Evolutionary conservation across 179 eudicot genomes (phyloP).

Genomic region (Corrigiola litoralis): DNA sequence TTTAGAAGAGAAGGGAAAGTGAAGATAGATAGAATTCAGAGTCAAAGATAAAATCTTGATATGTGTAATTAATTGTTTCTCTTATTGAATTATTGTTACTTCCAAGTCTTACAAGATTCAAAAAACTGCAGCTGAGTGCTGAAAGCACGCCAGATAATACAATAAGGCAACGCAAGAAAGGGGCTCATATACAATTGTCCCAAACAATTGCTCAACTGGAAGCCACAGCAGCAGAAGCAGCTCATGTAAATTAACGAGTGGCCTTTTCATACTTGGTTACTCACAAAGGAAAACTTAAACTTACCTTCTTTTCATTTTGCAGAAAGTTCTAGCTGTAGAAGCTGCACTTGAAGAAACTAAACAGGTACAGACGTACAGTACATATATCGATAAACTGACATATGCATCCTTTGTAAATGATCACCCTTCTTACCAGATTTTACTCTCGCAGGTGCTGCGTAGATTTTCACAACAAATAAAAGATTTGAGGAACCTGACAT

Average conservation of each 20-base stretch:
- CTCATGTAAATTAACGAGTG: neutral
- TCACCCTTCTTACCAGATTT: too few relatives aligned
- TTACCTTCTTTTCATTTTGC: neutral
- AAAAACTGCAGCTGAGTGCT: conserved; percentile 21
- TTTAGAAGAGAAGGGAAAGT: too few relatives aligned
- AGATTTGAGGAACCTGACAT: conserved; percentile 22
- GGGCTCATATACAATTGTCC: neutral
- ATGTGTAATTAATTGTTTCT: too few relatives aligned
- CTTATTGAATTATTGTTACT: neutral
- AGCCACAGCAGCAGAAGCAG: conserved; percentile 17
- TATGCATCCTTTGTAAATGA: too few relatives aligned
- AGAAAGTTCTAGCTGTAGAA: conserved; percentile 45
- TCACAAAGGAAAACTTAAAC: too few relatives aligned
- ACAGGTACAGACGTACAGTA: too few relatives aligned
- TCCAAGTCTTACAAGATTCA: neutral
- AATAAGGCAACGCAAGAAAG: neutral
- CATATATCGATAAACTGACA: too few relatives aligned
- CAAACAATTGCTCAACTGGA: conserved; percentile 21
- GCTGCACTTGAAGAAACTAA: conserved; percentile 37
- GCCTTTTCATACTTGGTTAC: neutral
- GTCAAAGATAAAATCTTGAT: too few relatives aligned
- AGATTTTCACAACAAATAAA: conserved; percentile 31
- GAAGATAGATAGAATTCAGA: too few relatives aligned
- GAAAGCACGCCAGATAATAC: conserved; percentile 21
- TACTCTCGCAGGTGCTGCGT: conserved; percentile 37